Percentiles rank a stretch among this genome's conserved stretches.
Conservation (phyloP, 345 rosid species). For the Dovyalis caffra region DNA sequence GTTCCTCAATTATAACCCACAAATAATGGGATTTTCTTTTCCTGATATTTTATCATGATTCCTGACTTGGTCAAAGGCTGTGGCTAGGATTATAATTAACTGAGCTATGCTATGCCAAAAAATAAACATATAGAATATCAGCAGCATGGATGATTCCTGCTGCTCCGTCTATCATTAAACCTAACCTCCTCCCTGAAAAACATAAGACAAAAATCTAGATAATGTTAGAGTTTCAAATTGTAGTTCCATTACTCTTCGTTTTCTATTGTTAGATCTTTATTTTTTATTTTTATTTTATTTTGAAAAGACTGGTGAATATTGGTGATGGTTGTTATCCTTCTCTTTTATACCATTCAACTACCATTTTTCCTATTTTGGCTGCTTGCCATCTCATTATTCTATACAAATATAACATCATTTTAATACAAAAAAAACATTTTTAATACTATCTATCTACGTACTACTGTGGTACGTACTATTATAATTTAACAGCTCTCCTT, state of each 20-base stretch:
- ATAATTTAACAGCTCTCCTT: not conserved
- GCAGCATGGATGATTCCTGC: not conserved
- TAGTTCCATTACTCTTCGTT: not conserved
- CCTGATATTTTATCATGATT: not conserved
- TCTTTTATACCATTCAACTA: slow-evolving; percentile 44
- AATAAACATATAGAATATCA: not conserved
- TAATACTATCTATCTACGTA: too few relatives aligned
- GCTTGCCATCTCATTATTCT: slow-evolving; percentile 36
- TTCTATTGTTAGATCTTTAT: not conserved
- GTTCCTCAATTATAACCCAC: slow-evolving; percentile 29
- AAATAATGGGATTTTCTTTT: not conserved
- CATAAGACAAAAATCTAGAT: slow-evolving; percentile 2
- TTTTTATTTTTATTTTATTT: not conserved
- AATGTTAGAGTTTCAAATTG: not conserved
- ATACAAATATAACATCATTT: not conserved
- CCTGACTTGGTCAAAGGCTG: slow-evolving; percentile 36
- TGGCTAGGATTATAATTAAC: not conserved
- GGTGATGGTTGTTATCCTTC: slow-evolving; percentile 36
- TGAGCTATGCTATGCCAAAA: not conserved
- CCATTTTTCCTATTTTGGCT: slow-evolving; percentile 41
- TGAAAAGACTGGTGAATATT: not conserved
- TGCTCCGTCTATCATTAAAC: not conserved
- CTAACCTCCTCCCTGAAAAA: not conserved
- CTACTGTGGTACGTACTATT: not conserved
- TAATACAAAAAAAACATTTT: not conserved